Conservation (phyloP, 2,329 filamentous ascomycete genomes). For the Colletotrichum salicis region DNA sequence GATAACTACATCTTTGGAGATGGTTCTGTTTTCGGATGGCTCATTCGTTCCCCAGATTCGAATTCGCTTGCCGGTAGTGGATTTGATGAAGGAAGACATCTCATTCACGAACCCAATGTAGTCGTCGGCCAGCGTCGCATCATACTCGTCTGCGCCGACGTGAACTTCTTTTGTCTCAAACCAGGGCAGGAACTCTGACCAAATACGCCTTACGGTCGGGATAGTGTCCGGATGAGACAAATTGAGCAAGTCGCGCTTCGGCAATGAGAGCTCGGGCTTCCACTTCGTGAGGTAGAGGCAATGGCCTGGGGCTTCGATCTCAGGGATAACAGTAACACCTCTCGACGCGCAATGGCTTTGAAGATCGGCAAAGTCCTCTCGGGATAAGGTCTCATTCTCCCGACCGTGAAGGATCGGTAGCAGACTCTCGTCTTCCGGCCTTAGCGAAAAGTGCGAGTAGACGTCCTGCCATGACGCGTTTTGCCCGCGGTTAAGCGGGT, state of each 20-base stretch:
- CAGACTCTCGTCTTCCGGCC: conserved; percentile 41
- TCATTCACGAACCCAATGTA: conserved; percentile 63
- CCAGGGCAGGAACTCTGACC: conserved; percentile 64
- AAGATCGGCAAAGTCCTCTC: conserved; percentile 56
- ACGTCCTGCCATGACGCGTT: conserved; percentile 58
- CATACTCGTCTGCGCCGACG: conserved; percentile 65
- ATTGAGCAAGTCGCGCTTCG: conserved; percentile 60
- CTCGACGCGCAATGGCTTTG: conserved; percentile 60
- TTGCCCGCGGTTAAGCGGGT: conserved; percentile 56
- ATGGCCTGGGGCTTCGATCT: conserved; percentile 66
- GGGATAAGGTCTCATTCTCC: conserved; percentile 39
- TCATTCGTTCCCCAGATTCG: conserved; percentile 64
- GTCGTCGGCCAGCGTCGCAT: conserved; percentile 52
- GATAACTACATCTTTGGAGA: conserved; percentile 52
- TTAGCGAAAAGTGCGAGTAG: conserved; percentile 56
- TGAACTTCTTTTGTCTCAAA: conserved; percentile 64
- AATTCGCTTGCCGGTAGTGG: conserved; percentile 51
- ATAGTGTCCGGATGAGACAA: conserved; percentile 62
- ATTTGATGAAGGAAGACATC: conserved; percentile 55
- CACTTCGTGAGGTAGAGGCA: conserved; percentile 64
- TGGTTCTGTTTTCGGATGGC: conserved; percentile 49
- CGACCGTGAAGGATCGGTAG: conserved; percentile 39
- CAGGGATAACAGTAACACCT: conserved; percentile 64
- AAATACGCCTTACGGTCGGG: conserved; percentile 60
- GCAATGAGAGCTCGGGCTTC: conserved; percentile 62